These are phyloP conservation scores for Leccinum imitatum DNA, from an alignment of 768 basidiomycete species.

Conservation along the genomic window DNA sequence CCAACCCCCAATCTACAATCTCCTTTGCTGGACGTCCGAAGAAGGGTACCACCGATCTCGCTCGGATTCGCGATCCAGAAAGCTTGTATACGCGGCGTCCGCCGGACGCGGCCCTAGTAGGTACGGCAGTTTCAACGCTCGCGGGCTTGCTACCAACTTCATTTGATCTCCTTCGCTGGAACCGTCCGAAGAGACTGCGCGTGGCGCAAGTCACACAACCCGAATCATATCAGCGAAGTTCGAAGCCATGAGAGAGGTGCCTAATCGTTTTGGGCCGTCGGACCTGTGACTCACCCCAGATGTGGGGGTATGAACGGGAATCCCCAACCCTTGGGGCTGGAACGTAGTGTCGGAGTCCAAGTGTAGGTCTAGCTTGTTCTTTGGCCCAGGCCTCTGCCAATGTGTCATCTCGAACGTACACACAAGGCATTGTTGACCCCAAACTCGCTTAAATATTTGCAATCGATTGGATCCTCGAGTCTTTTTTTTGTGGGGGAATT, in stretches of 20 bases:
- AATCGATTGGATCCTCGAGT: background rate
- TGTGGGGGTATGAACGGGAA: too few relatives aligned
- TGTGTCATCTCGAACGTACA: background rate
- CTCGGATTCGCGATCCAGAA: constrained; percentile 14
- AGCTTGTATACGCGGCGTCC: background rate
- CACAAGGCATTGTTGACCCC: background rate
- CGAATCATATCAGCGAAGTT: background rate
- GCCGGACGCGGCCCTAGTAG: background rate
- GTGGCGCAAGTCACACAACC: too few relatives aligned
- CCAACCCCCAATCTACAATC: background rate
- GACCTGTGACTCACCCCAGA: background rate
- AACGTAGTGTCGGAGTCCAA: background rate
- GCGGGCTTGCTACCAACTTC: background rate
- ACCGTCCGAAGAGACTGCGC: background rate
- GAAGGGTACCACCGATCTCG: too few relatives aligned
- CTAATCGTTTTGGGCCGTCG: background rate
- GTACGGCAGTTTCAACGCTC: background rate
- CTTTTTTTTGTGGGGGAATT: background rate
- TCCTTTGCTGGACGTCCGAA: constrained; percentile 40
- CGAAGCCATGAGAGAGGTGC: background rate
- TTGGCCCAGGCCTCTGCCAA: background rate
- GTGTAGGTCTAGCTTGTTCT: too few relatives aligned
- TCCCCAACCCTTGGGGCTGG: background rate
- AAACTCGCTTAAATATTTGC: background rate
- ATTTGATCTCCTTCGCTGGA: background rate